phyloP scores from a whole-genome alignment of 2,329 filamentous ascomycete genomes.

The Aspergillus jensenii region DNA sequence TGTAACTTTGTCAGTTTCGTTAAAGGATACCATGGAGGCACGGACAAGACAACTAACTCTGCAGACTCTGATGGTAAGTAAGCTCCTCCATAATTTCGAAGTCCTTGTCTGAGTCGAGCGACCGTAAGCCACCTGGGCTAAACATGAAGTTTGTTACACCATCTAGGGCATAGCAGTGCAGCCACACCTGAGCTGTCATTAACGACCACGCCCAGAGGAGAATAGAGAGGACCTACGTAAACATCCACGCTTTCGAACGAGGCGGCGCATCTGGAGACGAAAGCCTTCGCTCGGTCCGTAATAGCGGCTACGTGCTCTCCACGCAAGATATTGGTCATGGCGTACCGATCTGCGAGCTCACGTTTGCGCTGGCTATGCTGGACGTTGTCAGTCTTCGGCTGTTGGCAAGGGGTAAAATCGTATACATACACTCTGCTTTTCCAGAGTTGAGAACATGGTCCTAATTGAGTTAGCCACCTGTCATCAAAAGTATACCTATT shows the following conservation, averaged over 20 bases:
- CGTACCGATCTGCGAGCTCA: constrained; percentile 65
- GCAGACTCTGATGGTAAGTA: constrained; percentile 65
- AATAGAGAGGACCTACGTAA: constrained; percentile 49
- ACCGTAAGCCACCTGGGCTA: constrained; percentile 63
- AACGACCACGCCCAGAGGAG: background rate
- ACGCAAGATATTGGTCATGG: constrained; percentile 66
- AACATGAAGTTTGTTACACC: constrained; percentile 70
- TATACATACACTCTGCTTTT: constrained; percentile 10
- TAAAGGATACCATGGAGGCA: background rate
- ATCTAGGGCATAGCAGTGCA: constrained; percentile 70
- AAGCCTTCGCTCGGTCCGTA: constrained; percentile 55
- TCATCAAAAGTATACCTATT: too few relatives aligned
- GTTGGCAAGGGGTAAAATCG: background rate
- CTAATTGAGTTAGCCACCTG: background rate
- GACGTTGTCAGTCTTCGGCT: background rate
- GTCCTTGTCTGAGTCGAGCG: constrained; percentile 56
- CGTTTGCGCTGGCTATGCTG: constrained; percentile 65
- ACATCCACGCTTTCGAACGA: constrained; percentile 55
- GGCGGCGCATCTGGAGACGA: constrained; percentile 55
- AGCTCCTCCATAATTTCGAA: constrained; percentile 68
- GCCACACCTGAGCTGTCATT: constrained; percentile 29
- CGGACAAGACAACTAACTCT: constrained; percentile 50
- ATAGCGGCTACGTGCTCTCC: constrained; percentile 58
- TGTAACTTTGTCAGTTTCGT: constrained; percentile 28
- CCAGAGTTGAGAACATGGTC: constrained; percentile 20